Evolutionary conservation across 2,329 filamentous ascomycete genomes (phyloP), one percentile per base, ranked within the genome.

Genomic region (Colletotrichum paranaense): DNA sequence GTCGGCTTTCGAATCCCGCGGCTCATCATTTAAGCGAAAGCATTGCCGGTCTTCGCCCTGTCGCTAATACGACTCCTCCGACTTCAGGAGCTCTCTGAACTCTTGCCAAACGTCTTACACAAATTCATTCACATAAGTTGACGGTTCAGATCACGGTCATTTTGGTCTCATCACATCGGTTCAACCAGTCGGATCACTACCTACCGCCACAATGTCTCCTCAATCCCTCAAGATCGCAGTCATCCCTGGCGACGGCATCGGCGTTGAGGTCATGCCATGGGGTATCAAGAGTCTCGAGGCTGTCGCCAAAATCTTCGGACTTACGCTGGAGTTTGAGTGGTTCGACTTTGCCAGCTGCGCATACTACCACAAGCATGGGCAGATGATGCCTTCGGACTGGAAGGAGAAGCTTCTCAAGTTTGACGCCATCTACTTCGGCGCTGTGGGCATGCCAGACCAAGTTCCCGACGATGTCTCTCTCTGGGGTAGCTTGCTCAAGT

Each of bases 201-300:
- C 14, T 14, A 22, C 49, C 16, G 5, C 8, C 26, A 68, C 22
- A 49, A 72, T 74, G 57, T 22, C 72, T 64, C 26, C 58, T 12
- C 68, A 71, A 9, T 14, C 65, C 19, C 62, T 74, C 30, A 70
- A 70, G 57, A 91, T 93, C 74, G 91, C 91, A n/a, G 87, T 86
- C 35, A 92, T 94, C 67, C 91, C 91, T 0, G 92, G 90, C 8
- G 92, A 94, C 78, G 92, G 92, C 67, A 93, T 94, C 73, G 92
- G 92, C 1, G 88, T 88, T 1, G 92, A 94, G 80, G 92, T 94
- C 12, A 89, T 92, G 80, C 70, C 67, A 26, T 73, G 67, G 70
- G 70, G 70, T 26, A 60, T 73, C 7, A 55, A 60, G 42, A 62
- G 58, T 38, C 82, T 88, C 6, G 82, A 86, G 35, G 80, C 85